Evolutionary conservation across 306 rosid genomes (phyloP).

Genomic region (Sphenostylis stenocarpa): DNA sequence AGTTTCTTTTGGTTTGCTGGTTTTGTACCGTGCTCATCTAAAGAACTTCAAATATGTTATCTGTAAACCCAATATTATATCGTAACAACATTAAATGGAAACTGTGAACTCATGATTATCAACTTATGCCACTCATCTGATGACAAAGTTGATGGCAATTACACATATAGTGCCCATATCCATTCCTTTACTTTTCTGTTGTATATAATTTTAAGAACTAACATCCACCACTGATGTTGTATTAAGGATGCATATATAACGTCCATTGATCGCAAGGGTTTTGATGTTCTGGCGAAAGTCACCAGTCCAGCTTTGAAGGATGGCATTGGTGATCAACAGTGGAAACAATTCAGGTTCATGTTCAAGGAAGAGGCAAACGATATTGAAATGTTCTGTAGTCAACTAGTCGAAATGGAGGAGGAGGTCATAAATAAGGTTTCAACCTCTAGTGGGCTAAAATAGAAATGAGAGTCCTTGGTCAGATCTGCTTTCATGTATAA

Average conservation of each 20-base stretch:
- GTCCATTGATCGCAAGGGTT: conserved; percentile 81
- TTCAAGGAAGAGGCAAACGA: conserved; percentile 64
- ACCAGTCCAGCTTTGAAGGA: conserved; percentile 46
- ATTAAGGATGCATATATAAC: conserved; percentile 70
- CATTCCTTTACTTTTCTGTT: not conserved
- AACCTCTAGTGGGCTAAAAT: conserved; percentile 62
- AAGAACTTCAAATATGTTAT: not conserved
- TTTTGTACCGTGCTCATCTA: not conserved
- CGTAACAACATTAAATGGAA: not conserved
- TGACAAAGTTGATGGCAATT: not conserved
- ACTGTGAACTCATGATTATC: not conserved
- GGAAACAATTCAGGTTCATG: conserved; percentile 74
- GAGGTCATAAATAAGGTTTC: conserved; percentile 68
- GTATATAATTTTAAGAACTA: conserved; percentile 10
- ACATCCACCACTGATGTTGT: conserved; percentile 21
- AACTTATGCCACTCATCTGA: not conserved
- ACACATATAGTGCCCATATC: not conserved
- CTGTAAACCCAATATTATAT: not conserved
- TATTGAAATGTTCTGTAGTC: conserved; percentile 64
- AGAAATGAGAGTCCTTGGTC: not conserved
- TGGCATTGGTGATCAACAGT: conserved; percentile 50
- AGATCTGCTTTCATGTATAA: not conserved
- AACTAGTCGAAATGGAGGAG: conserved; percentile 83
- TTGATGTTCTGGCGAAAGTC: conserved; percentile 67
- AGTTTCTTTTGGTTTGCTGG: conserved; percentile 1